Evolutionary conservation across 1,284 basidiomycete genomes (phyloP), one percentile per base, ranked within the genome.

Genomic region (Cutaneotrichosporon dermatis): DNA sequence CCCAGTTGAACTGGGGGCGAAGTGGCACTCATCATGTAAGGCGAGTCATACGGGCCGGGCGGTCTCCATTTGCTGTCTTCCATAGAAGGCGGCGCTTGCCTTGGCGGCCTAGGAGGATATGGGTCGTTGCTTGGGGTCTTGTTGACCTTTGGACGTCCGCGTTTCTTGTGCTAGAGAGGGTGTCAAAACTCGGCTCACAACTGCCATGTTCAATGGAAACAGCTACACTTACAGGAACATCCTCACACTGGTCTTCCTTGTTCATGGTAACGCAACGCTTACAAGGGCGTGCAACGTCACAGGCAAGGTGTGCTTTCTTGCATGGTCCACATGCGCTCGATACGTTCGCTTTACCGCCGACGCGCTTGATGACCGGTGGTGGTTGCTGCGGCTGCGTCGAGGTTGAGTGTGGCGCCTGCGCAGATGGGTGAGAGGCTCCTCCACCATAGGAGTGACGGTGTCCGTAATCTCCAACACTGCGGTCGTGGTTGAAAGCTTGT

Each of bases 201-300:
- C 34, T 36, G 49, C 35, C 25, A 16, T 13, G 25, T 16, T 15
- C 16, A 34, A 33, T 33, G 10, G 25, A 34, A 45, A 15, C 7
- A 33, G 35, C 10, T 35, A 42, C 35, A 72, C 76, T 68, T 54
- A 78, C 76, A 3, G 75, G 73, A 4, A 76, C 71, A 63, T 78
- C 76, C 55, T 73, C 70, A 51, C 76, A 78, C 41, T 67, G 62
- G 49, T 74, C 71, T 54, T 70, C 68, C 60, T 75, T 74, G 53
- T 70, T 68, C 67, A 76, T 68, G 39, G 69, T 73, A 4, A 71
- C 66, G 59, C 76, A 78, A n/a, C 75, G 62, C 61, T 73, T 73
- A 57, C 76, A 78, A 1, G 76, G 76, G 34, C 76, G 58, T 1
- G 64, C 65, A 0, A 72, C 67, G 54, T 77, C 75, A 54, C 75